Base-by-base conservation (phyloP, 345 rosid species). In the Populus ilicifolia region DNA sequence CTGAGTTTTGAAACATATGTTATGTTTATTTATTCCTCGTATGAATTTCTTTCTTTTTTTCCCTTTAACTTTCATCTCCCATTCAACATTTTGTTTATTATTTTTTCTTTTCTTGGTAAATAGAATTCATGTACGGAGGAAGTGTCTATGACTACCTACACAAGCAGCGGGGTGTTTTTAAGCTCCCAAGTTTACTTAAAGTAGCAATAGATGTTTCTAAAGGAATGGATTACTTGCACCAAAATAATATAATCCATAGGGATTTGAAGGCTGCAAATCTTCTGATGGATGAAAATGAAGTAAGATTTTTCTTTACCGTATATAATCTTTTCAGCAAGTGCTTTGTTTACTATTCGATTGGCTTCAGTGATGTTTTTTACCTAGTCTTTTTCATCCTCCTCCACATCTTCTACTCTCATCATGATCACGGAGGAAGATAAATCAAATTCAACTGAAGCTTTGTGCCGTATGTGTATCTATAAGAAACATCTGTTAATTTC, bases 191-290 rank as follows among this genome's bases (percentile, higher is more conserved):
- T 79, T 63, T 96, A 79, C 84, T 96, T 79, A 96, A 89, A 86
- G 97, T 92, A 72, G 98, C 97, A 63, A 90, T 92, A 74, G 99
- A 93, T 85, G 87, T 96, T 72, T 90, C 96, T 83, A 96, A 96
- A 86, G 99, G 99, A 87, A 96, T 96, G 99, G 86, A 87, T 87
- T 96, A 96, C 84, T 85, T 96, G 83, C 99, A 96, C 86, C 98
- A 93, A 78, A 92, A 93, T 80, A 88, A 92, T 85, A 93, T 96
- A 76, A 93, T 96, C 80, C 99, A 96, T 82, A 87, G 99, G 86
- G 99, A 96, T 85, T 84, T 93, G 89, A 93, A 96, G 81, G 97
- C 90, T 67, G 98, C 99, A 78, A 96, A 96, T 84, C 92, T 93
- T 84, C 85, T 93, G 73, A 92, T 96, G 97, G 99, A 93, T 86